phyloP scores from a whole-genome alignment of 2,329 filamentous ascomycete species.

The Daldinia sp. region DNA sequence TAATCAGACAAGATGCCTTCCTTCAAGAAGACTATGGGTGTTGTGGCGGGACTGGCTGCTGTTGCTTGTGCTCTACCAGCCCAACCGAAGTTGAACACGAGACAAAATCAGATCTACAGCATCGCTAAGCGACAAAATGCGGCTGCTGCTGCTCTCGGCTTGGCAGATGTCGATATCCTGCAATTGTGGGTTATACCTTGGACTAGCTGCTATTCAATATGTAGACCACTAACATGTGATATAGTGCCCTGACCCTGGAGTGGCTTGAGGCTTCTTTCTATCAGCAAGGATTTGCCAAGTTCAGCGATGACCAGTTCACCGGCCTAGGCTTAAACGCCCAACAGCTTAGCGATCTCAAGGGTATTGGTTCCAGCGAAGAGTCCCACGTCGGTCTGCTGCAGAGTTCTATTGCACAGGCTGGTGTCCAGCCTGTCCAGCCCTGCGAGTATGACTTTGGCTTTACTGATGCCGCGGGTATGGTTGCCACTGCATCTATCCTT shows the following conservation, averaged over 20 bases:
- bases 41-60: constrained; percentile 61
- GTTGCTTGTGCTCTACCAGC: constrained; percentile 62
- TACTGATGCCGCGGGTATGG: constrained; percentile 74
- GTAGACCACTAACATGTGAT: constrained; percentile 39
- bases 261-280: constrained; percentile 81
- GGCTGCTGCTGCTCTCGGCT: constrained; percentile 60
- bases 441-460: constrained; percentile 81
- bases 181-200: constrained; percentile 63
- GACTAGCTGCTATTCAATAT: background rate
- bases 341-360: constrained; percentile 70
- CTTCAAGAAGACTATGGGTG: constrained; percentile 57
- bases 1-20: constrained; percentile 60
- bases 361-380: constrained; percentile 72
- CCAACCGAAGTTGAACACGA: constrained; percentile 57
- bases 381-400: constrained; percentile 72
- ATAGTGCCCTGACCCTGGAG: constrained; percentile 77
- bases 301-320: constrained; percentile 73
- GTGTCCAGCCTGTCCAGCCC: constrained; percentile 73
- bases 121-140: constrained; percentile 64
- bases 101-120: constrained; percentile 61
- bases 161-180: constrained; percentile 67
- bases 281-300: constrained; percentile 75
- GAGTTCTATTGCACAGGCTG: constrained; percentile 70
- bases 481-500: constrained; percentile 75
- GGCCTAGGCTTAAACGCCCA: constrained; percentile 68